These are phyloP conservation scores for Fraxinus excelsior DNA, from an alignment of 257 asterid genomes.

Conservation along the genomic window DNA sequence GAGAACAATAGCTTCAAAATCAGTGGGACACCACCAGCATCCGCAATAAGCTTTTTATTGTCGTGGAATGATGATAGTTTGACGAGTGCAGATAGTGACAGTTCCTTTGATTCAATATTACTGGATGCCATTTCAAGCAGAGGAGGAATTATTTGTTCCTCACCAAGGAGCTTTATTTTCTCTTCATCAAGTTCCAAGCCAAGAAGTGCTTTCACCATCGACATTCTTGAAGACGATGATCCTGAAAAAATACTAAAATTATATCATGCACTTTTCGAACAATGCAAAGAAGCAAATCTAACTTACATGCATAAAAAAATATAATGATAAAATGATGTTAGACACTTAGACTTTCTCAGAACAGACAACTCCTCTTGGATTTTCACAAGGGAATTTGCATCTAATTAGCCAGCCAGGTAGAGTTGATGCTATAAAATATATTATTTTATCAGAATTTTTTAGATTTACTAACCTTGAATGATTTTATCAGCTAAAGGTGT, in stretches of 20 bases:
- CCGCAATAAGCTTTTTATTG: slow-evolving; percentile 51
- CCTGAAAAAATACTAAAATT: slow-evolving; percentile 37
- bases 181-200: slow-evolving; percentile 46
- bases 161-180: slow-evolving; percentile 47
- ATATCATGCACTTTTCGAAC: background rate
- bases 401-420: background rate
- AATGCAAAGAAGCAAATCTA: background rate
- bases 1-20: slow-evolving; percentile 43
- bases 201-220: slow-evolving; percentile 50
- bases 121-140: slow-evolving; percentile 62
- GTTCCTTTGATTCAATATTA: slow-evolving; percentile 46
- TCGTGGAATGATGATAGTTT: slow-evolving; percentile 40
- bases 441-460: background rate
- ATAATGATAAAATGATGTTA: background rate
- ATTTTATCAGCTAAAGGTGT: slow-evolving; percentile 45
- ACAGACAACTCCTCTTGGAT: background rate
- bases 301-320: background rate
- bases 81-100: slow-evolving; percentile 43
- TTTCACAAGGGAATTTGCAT: background rate
- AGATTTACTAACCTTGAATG: slow-evolving; percentile 42
- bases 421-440: background rate
- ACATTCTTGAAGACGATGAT: slow-evolving; percentile 42
- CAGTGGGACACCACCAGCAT: slow-evolving; percentile 45
- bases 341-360: background rate
- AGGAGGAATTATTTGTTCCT: slow-evolving; percentile 43